Conservation (phyloP, 106 monocot genomes). For the Acanthochlamys bracteata region DNA sequence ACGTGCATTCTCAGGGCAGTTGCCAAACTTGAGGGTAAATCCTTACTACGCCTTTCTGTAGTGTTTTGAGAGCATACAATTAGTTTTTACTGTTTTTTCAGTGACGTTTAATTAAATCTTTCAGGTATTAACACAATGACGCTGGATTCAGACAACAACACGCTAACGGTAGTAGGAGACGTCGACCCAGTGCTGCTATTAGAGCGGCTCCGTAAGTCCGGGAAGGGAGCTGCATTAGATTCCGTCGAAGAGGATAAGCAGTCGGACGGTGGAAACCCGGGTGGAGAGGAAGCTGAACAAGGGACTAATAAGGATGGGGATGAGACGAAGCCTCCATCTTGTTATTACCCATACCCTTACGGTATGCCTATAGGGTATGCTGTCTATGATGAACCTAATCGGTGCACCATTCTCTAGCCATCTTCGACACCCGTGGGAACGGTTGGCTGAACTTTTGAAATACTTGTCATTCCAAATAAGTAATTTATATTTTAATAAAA, state of each 20-base stretch:
- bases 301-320: not conserved
- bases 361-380: not conserved
- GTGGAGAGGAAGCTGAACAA: not conserved
- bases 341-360: not conserved
- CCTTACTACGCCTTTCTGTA: not conserved
- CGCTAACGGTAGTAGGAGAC: conserved; percentile 1
- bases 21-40: not conserved
- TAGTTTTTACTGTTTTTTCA: too few species aligned
- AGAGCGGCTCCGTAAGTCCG: not conserved
- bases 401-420: not conserved
- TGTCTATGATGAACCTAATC: not conserved
- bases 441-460: too few species aligned
- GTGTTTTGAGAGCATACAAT: not conserved
- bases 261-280: not conserved
- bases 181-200: conserved; percentile 2
- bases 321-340: not conserved
- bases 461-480: too few species aligned
- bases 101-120: not conserved
- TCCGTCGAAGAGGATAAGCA: not conserved
- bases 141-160: not conserved
- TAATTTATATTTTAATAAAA: too few species aligned
- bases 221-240: not conserved
- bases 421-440: too few species aligned
- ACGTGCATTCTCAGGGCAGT: not conserved
- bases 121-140: conserved; percentile 2